A percentile compares a stretch with the other conserved stretches of the same genome.
Evolutionary conservation across 139 green algal species (phyloP).

Genomic region (Trebouxia sp.): DNA sequence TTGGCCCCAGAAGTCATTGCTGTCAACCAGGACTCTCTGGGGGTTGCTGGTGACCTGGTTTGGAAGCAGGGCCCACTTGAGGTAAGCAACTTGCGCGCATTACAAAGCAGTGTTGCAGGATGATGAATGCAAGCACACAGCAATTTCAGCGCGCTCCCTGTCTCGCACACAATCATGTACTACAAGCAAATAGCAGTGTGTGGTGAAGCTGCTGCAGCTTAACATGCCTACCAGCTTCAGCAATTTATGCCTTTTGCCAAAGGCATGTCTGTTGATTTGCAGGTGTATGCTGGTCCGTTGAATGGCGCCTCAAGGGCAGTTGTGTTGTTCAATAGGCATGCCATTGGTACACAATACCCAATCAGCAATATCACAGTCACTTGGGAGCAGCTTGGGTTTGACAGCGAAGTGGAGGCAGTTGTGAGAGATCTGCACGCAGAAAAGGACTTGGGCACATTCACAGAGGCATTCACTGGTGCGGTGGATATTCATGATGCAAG

Average conservation of each 20-base stretch:
- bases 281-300: constrained; percentile 61
- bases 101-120: no score
- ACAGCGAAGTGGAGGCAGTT: constrained; percentile 8
- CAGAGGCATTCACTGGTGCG: constrained; percentile 16
- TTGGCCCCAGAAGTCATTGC: constrained; percentile 56
- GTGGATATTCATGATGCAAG: constrained; percentile 32
- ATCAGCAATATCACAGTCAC: constrained; percentile 46
- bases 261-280: not conserved
- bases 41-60: constrained; percentile 65
- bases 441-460: constrained; percentile 44
- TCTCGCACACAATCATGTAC: no score
- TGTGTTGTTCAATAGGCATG: constrained; percentile 57
- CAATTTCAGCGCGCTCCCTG: no score
- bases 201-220: no score
- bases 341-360: constrained; percentile 27
- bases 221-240: no score
- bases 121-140: no score
- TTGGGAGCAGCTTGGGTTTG: constrained; percentile 49
- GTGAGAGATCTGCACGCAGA: constrained; percentile 58
- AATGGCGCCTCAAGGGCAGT: constrained; percentile 48
- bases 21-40: constrained; percentile 68
- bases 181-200: no score
- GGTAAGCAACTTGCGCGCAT: no score
- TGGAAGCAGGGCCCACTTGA: constrained; percentile 46
- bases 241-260: no score